These are phyloP conservation scores for Breynia disticha DNA, from an alignment of 441 rosid genomes.

Conservation along the genomic window DNA sequence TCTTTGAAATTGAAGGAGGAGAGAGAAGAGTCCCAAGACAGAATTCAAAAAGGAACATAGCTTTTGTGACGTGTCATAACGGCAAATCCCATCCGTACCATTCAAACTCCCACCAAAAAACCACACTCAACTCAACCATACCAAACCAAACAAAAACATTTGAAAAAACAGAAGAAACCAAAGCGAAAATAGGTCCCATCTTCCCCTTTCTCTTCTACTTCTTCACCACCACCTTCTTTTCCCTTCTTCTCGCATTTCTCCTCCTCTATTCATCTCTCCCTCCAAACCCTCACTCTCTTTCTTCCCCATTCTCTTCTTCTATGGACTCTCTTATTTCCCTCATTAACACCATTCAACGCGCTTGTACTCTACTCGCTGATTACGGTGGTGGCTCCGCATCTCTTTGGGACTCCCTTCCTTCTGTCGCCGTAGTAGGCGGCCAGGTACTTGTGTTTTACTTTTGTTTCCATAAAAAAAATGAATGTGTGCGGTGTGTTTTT, in stretches of 20 bases:
- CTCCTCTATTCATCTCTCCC: slow-evolving; percentile 1
- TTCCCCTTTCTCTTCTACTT: slow-evolving; percentile 9
- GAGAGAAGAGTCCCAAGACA: no score
- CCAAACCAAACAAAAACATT: no score
- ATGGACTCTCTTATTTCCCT: slow-evolving; percentile 78
- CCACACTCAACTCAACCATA: no score
- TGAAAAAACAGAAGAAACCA: no score
- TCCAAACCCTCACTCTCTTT: background rate
- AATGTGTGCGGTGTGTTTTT: background rate
- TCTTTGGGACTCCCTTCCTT: slow-evolving; percentile 95
- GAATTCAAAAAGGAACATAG: no score
- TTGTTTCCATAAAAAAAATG: no score
- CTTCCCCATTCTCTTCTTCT: slow-evolving; percentile 24
- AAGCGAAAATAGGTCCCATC: slow-evolving; percentile 27
- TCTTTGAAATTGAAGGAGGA: no score
- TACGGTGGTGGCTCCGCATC: slow-evolving; percentile 53
- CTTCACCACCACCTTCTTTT: slow-evolving; percentile 6
- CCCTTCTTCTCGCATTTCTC: slow-evolving; percentile 5
- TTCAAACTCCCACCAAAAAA: no score
- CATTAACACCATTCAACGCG: slow-evolving; percentile 73
- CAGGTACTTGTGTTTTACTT: slow-evolving; percentile 40
- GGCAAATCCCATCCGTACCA: no score
- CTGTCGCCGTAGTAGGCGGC: slow-evolving; percentile 89
- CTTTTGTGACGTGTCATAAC: no score
- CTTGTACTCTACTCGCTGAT: slow-evolving; percentile 83